Evolutionary conservation across 768 basidiomycete genomes (phyloP).

Genomic region (Mycena metata): DNA sequence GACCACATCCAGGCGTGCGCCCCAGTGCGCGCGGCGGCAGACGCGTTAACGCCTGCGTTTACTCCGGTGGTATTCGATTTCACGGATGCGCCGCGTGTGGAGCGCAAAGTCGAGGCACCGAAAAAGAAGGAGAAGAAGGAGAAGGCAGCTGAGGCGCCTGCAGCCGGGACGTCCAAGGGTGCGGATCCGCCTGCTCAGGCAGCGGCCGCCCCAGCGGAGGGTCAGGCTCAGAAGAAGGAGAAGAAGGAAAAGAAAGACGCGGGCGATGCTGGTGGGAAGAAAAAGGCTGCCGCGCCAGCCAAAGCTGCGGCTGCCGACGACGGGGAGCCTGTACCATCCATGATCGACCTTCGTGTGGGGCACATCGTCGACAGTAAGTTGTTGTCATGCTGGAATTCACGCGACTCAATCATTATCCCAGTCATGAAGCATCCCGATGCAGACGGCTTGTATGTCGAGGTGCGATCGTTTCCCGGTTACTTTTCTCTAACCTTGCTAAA

Average conservation of each 20-base stretch:
- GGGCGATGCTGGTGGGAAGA: conserved; percentile 53
- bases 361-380: conserved; percentile 88
- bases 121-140: conserved; percentile 88
- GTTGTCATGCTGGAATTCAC: background rate
- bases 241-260: conserved; percentile 72
- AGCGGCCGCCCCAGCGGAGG: conserved; percentile 28
- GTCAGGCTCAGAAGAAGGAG: conserved; percentile 63
- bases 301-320: conserved; percentile 69
- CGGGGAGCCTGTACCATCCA: conserved; percentile 91
- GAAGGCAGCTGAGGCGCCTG: conserved; percentile 49
- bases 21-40: conserved; percentile 70
- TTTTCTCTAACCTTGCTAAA: conserved; percentile 8
- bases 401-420: conserved; percentile 47
- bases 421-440: conserved; percentile 98
- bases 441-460: conserved; percentile 97
- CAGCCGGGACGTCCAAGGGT: conserved; percentile 45
- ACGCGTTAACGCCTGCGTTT: conserved; percentile 64
- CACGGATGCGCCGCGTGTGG: conserved; percentile 77
- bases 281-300: conserved; percentile 56
- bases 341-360: conserved; percentile 97
- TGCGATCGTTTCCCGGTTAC: conserved; percentile 43
- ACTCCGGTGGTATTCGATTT: conserved; percentile 77
- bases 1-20: conserved; percentile 89
- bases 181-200: conserved; percentile 42
- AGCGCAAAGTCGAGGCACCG: conserved; percentile 77